Conservation (phyloP, 2,329 filamentous ascomycete species). For the Talaromyces islandicus region DNA sequence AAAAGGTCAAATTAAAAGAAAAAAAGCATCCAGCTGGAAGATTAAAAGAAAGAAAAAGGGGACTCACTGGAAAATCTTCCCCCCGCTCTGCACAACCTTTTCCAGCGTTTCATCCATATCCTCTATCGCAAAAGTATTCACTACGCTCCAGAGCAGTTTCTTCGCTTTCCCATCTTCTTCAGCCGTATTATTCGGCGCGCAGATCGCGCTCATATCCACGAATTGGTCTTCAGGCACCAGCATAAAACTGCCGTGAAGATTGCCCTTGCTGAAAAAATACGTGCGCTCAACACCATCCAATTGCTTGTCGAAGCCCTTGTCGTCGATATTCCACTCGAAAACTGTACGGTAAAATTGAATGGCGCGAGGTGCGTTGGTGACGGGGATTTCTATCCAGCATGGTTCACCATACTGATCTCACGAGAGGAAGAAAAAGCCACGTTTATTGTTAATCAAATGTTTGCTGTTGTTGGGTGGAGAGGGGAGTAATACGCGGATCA, state of each 20-base stretch:
- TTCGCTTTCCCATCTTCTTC: not conserved
- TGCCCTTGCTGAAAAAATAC: conserved; percentile 5
- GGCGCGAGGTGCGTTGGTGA: conserved; percentile 2
- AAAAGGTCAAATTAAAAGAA: not conserved
- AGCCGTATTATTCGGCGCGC: not conserved
- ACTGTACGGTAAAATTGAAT: conserved; percentile 5
- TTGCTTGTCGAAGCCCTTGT: conserved; percentile 2
- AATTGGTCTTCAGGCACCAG: conserved; percentile 1
- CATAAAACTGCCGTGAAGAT: conserved; percentile 1
- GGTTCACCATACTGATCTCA: conserved; percentile 3
- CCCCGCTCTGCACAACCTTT: conserved; percentile 1
- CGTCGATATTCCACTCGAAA: conserved; percentile 1
- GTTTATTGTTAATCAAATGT: not conserved
- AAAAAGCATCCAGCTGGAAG: not conserved
- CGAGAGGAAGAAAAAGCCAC: not conserved
- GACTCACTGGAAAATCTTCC: conserved; percentile 2
- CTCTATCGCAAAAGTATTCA: not conserved
- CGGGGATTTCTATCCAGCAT: conserved; percentile 6
- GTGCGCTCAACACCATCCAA: not conserved
- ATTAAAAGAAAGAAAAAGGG: not conserved
- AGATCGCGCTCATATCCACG: not conserved
- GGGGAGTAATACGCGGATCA: not conserved
- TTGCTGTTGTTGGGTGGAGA: not conserved
- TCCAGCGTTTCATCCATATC: conserved; percentile 7
- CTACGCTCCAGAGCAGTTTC: not conserved